phyloP scores from a whole-genome alignment of 2,329 filamentous ascomycete genomes.

The Pyrenophora seminiperda region DNA sequence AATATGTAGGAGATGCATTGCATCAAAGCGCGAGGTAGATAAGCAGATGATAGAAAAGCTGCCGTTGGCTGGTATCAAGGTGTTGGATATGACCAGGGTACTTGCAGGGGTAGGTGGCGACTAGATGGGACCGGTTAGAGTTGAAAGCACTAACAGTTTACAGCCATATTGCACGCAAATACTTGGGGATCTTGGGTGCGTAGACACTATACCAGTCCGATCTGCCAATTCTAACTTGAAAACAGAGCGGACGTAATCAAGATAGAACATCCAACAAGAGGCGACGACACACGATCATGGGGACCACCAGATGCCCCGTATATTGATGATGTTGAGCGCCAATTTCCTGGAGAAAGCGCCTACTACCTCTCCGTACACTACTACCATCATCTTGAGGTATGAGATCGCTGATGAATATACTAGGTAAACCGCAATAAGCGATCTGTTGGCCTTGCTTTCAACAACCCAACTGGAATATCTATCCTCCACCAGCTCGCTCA shows the following conservation, averaged over 20 bases:
- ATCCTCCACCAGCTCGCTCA: conserved; percentile 83
- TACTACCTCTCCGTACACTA: conserved; percentile 81
- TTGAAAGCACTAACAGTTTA: conserved; percentile 20
- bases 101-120: conserved; percentile 60
- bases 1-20: conserved; percentile 42
- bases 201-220: background rate
- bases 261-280: conserved; percentile 87
- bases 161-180: conserved; percentile 98
- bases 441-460: conserved; percentile 88
- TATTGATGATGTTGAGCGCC: conserved; percentile 60
- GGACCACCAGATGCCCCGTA: conserved; percentile 90
- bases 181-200: conserved; percentile 87
- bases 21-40: conserved; percentile 47
- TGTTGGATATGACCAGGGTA: conserved; percentile 95
- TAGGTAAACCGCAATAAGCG: conserved; percentile 98
- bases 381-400: too few relatives aligned
- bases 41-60: conserved; percentile 53
- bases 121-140: conserved; percentile 1
- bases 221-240: conserved; percentile 18
- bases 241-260: conserved; percentile 92
- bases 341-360: conserved; percentile 86
- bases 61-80: conserved; percentile 82
- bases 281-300: conserved; percentile 95
- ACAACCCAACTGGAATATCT: conserved; percentile 77
- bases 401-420: background rate